A percentile compares a stretch with the other conserved stretches of the same genome.
Evolutionary conservation across 2,329 filamentous ascomycete genomes (phyloP).

Genomic region (Aspergillus proliferans): DNA sequence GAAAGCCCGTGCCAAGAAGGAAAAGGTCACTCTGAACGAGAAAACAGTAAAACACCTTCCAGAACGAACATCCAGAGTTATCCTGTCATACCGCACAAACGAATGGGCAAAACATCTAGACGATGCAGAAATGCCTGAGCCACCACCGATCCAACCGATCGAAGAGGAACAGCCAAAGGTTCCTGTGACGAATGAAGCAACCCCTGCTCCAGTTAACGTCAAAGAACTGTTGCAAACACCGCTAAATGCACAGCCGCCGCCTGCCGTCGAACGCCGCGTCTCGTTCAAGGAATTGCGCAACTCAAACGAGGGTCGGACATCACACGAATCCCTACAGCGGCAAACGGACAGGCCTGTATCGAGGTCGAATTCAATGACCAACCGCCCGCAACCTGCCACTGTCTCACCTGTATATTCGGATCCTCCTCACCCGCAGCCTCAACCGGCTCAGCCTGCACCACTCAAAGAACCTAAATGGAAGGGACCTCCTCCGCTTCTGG

Average conservation of each 20-base stretch:
- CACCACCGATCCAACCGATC: constrained; percentile 45
- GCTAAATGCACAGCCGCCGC: constrained; percentile 43
- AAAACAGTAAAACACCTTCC: constrained; percentile 55
- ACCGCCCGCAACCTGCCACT: background rate
- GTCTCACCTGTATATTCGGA: background rate
- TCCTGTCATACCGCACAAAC: constrained; percentile 80
- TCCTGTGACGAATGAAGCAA: constrained; percentile 38
- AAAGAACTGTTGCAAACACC: constrained; percentile 61
- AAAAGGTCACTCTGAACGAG: constrained; percentile 24
- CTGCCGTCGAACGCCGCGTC: constrained; percentile 21
- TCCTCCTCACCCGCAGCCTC: constrained; percentile 1
- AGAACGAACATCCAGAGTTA: constrained; percentile 65
- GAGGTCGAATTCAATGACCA: background rate
- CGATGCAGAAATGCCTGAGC: constrained; percentile 64
- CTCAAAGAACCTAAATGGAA: constrained; percentile 15
- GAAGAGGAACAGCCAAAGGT: constrained; percentile 29
- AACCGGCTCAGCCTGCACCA: constrained; percentile 1
- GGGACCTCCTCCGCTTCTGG: constrained; percentile 44
- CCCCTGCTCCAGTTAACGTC: constrained; percentile 56
- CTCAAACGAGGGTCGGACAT: constrained; percentile 11
- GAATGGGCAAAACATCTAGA: constrained; percentile 93
- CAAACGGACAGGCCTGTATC: background rate
- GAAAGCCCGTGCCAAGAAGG: constrained; percentile 9
- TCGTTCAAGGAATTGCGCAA: constrained; percentile 5
- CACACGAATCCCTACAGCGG: constrained; percentile 8